Conservation (phyloP, 2,329 filamentous ascomycete genomes). For the Alternaria viburni region DNA sequence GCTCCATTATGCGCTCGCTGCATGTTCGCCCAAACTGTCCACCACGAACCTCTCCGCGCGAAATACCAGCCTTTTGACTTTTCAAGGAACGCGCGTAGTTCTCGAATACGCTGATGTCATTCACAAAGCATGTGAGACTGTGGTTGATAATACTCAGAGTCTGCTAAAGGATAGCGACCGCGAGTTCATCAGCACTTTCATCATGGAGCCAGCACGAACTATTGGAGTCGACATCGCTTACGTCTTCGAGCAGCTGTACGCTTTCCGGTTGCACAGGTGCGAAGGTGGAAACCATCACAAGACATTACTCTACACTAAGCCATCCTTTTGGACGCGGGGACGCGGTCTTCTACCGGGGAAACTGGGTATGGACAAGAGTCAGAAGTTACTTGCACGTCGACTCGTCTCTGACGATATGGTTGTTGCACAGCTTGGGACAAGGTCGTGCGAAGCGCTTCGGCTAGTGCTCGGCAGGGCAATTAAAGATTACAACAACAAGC, state of each 20-base stretch:
- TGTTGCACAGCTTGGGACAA: background rate
- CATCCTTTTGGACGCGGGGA: background rate
- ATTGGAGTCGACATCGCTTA: conserved; percentile 3
- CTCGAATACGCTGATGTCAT: background rate
- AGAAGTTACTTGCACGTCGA: conserved; percentile 2
- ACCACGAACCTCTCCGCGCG: background rate
- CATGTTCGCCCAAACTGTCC: background rate
- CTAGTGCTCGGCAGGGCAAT: background rate
- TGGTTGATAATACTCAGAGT: background rate
- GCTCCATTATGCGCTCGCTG: background rate
- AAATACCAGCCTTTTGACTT: background rate
- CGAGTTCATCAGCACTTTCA: background rate
- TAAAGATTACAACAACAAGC: background rate
- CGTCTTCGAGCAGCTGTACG: conserved; percentile 2
- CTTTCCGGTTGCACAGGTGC: conserved; percentile 1
- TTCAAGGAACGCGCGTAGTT: background rate
- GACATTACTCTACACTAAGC: background rate
- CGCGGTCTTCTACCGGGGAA: background rate
- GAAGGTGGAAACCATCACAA: background rate
- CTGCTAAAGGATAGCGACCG: conserved; percentile 3
- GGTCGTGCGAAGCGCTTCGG: background rate
- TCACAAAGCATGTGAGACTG: background rate
- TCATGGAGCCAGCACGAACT: background rate
- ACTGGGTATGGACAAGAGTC: background rate
- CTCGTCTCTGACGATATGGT: conserved; percentile 8